These are phyloP conservation scores for Meredithiella fracta DNA, from an alignment of 2,329 filamentous ascomycete species.

Conservation along the genomic window DNA sequence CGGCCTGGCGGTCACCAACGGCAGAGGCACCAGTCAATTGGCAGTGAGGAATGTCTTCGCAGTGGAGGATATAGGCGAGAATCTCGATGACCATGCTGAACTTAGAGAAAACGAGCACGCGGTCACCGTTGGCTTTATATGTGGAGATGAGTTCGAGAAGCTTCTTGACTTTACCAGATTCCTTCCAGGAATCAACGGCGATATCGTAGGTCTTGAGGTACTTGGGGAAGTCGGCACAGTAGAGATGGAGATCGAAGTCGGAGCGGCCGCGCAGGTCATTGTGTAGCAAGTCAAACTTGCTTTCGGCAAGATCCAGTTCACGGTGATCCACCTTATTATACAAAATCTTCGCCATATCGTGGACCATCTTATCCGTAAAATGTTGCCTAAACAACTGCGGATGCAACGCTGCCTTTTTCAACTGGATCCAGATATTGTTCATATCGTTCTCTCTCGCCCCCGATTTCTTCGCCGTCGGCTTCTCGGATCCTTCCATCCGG, in stretches of 20 bases:
- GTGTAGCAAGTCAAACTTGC: conserved; percentile 34
- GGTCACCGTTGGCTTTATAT: conserved; percentile 68
- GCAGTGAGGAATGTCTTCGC: conserved; percentile 57
- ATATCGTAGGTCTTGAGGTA: conserved; percentile 39
- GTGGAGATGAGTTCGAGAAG: conserved; percentile 56
- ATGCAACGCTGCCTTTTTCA: conserved; percentile 84
- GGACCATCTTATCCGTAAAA: conserved; percentile 58
- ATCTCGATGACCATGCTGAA: conserved; percentile 89
- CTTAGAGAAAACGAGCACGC: conserved; percentile 80
- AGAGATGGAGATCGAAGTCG: conserved; percentile 49
- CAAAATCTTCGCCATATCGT: conserved; percentile 61
- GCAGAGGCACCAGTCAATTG: conserved; percentile 75
- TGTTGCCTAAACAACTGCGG: conserved; percentile 71
- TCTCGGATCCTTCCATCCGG: conserved; percentile 30
- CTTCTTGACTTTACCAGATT: conserved; percentile 70
- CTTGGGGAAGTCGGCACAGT: conserved; percentile 41
- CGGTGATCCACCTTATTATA: conserved; percentile 48
- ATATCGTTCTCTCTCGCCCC: conserved; percentile 33
- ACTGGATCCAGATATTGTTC: conserved; percentile 70
- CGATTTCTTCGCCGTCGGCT: conserved; percentile 26
- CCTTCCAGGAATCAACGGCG: conserved; percentile 35
- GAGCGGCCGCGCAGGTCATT: conserved; percentile 41
- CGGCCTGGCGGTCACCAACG: conserved; percentile 66
- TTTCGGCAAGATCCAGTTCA: conserved; percentile 35
- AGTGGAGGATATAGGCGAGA: conserved; percentile 63